Evolutionary conservation across 345 rosid species (phyloP).

Genomic region (Aegle marmelos): DNA sequence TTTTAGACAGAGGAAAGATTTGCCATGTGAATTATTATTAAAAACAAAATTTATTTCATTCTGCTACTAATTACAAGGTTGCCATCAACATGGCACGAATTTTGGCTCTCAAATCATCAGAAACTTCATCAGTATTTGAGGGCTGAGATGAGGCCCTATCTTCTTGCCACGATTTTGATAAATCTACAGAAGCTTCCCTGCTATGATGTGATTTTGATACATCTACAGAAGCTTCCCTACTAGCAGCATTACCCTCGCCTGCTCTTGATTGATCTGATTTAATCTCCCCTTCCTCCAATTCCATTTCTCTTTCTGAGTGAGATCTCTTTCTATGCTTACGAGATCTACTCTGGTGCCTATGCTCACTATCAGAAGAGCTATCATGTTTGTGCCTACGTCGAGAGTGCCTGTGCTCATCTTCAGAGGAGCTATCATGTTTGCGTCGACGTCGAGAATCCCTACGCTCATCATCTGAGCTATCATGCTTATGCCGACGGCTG

Average conservation of each 20-base stretch:
- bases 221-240: constrained; percentile 41
- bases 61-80: constrained; percentile 39
- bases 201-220: constrained; percentile 20
- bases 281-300: constrained; percentile 66
- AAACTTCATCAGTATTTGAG: constrained; percentile 40
- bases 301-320: constrained; percentile 28
- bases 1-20: no score
- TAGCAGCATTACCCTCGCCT: constrained; percentile 27
- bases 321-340: constrained; percentile 35
- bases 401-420: constrained; percentile 8
- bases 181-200: constrained; percentile 41
- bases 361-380: constrained; percentile 8
- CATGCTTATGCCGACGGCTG: constrained; percentile 16
- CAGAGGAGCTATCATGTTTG: constrained; percentile 9
- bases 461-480: constrained; percentile 28
- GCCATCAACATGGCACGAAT: constrained; percentile 93
- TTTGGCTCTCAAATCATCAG: constrained; percentile 87
- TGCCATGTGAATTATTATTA: background rate
- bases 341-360: constrained; percentile 26
- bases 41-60: background rate
- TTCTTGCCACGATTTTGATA: constrained; percentile 23
- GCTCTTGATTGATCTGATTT: constrained; percentile 58
- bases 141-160: constrained; percentile 32
- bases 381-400: constrained; percentile 3
- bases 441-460: constrained; percentile 16